A percentile compares a stretch with the other conserved stretches of the same genome.
Evolutionary conservation across 1,139 yeast genomes (phyloP).

Genomic region (Citeromyces siamensis): DNA sequence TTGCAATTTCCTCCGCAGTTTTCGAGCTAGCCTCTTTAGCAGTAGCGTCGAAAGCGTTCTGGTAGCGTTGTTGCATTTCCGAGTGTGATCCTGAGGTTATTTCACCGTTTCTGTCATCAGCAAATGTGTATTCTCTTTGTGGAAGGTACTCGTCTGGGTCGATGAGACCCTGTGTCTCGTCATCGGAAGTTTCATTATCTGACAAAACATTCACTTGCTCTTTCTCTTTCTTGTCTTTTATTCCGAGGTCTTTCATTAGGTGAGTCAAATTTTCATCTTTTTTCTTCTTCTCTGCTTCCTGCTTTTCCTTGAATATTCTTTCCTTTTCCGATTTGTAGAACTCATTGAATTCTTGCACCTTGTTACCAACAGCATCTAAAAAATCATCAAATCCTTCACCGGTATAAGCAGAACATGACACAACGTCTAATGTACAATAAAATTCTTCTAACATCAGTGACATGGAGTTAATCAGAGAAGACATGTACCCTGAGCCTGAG

Average conservation of each 20-base stretch:
- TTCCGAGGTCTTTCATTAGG: constrained; percentile 76
- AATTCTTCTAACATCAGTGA: constrained; percentile 94
- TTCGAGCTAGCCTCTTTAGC: constrained; percentile 49
- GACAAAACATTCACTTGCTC: constrained; percentile 57
- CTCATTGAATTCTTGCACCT: constrained; percentile 78
- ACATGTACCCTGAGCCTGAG: constrained; percentile 86
- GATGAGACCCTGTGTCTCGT: constrained; percentile 51
- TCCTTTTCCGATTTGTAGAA: constrained; percentile 85
- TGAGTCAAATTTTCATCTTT: constrained; percentile 61
- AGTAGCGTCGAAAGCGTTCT: constrained; percentile 55
- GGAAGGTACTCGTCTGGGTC: constrained; percentile 55
- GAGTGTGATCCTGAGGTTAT: constrained; percentile 37
- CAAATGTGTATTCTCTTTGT: constrained; percentile 63
- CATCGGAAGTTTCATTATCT: constrained; percentile 42
- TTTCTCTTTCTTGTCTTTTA: constrained; percentile 25
- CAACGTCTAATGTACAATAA: constrained; percentile 86
- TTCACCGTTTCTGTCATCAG: constrained; percentile 57
- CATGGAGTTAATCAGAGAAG: constrained; percentile 87
- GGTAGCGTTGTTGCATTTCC: constrained; percentile 57
- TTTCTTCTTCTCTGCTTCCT: constrained; percentile 58
- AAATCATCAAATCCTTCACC: constrained; percentile 95
- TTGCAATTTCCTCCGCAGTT: constrained; percentile 63
- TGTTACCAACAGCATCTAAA: constrained; percentile 66
- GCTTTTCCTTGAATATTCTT: constrained; percentile 62
- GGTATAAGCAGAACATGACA: constrained; percentile 81